Evolutionary conservation across 176 grass and related monocot genomes (phyloP).

Genomic region (Musa schizocarpa): DNA sequence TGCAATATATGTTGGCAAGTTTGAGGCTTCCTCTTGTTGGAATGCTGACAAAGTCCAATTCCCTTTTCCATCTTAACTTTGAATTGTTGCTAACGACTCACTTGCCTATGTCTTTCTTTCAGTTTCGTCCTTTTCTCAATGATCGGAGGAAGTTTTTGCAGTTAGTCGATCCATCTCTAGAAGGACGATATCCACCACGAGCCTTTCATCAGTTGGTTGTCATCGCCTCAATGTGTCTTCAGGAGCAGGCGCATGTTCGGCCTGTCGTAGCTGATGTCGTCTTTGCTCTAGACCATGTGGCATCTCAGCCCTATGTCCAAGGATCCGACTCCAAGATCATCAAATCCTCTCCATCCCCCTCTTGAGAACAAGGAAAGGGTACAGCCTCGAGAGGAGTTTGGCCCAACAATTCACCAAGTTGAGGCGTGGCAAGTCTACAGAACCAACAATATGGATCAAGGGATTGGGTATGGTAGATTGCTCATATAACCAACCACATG

Average conservation of each 20-base stretch:
- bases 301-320: background rate
- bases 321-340: background rate
- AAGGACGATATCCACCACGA: background rate
- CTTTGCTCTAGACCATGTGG: background rate
- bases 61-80: background rate
- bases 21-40: too few species aligned
- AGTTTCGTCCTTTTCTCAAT: background rate
- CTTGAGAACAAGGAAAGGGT: too few species aligned
- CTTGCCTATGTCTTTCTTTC: background rate
- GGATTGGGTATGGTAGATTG: too few species aligned
- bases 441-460: too few species aligned
- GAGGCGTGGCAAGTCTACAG: too few species aligned
- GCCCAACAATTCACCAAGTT: too few species aligned
- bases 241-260: slow-evolving; percentile 7
- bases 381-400: too few species aligned
- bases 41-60: too few species aligned
- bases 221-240: slow-evolving; percentile 2
- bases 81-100: background rate
- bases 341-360: too few species aligned
- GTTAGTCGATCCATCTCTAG: background rate
- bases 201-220: background rate
- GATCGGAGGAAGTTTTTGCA: background rate
- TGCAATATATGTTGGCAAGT: too few species aligned
- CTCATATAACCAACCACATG: too few species aligned
- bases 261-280: slow-evolving; percentile 1